Conservation (phyloP, 257 asterid species). For the Fraxinus excelsior region DNA sequence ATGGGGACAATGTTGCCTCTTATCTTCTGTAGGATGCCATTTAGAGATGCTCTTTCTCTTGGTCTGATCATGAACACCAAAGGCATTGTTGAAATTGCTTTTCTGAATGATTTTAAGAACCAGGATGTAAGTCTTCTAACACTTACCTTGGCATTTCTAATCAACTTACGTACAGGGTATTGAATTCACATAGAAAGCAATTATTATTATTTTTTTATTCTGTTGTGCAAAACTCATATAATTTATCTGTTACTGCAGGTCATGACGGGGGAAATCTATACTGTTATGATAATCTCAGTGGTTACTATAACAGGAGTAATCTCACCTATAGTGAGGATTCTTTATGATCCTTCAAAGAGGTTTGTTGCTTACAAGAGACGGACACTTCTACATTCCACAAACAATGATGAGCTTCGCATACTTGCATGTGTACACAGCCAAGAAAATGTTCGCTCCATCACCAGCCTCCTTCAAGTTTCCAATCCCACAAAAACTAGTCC, state of each 20-base stretch:
- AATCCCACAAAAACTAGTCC: slow-evolving; percentile 47
- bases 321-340: slow-evolving; percentile 53
- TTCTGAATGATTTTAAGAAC: slow-evolving; percentile 47
- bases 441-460: slow-evolving; percentile 49
- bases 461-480: slow-evolving; percentile 58
- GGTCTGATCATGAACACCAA: slow-evolving; percentile 75
- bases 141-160: not conserved
- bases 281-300: slow-evolving; percentile 46
- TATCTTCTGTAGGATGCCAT: slow-evolving; percentile 53
- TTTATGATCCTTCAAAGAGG: slow-evolving; percentile 62
- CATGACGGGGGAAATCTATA: slow-evolving; percentile 46
- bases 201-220: not conserved
- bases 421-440: slow-evolving; percentile 56
- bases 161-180: not conserved
- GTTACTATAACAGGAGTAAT: slow-evolving; percentile 53
- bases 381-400: slow-evolving; percentile 48
- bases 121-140: slow-evolving; percentile 39
- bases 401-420: slow-evolving; percentile 55
- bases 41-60: slow-evolving; percentile 66
- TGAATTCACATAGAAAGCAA: not conserved
- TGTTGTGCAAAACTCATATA: not conserved
- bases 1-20: slow-evolving; percentile 65
- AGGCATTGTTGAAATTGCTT: slow-evolving; percentile 71
- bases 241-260: slow-evolving; percentile 36
- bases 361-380: slow-evolving; percentile 65